These are phyloP conservation scores for Verticillium alfalfae DNA, from an alignment of 2,329 filamentous ascomycete species.

Conservation along the genomic window DNA sequence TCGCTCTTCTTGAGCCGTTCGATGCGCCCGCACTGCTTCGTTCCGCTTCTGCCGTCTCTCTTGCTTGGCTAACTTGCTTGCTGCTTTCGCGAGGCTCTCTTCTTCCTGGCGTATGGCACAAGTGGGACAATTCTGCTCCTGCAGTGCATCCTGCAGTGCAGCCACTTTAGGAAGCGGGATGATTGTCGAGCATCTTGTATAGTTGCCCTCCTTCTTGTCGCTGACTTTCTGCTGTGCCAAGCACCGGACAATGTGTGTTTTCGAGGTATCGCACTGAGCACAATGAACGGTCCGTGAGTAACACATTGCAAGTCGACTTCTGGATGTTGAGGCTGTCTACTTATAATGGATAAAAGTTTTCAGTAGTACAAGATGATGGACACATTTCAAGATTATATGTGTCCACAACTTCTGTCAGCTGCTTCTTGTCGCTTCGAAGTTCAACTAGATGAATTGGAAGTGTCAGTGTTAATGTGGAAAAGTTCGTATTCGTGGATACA, in stretches of 20 bases:
- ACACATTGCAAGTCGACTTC: not conserved
- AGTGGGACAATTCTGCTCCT: not conserved
- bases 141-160: not conserved
- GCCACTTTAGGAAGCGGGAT: not conserved
- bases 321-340: not conserved
- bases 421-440: no score
- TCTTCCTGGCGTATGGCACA: not conserved
- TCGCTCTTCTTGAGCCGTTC: not conserved
- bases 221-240: not conserved
- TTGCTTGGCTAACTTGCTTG: conserved; percentile 9
- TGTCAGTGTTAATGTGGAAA: no score
- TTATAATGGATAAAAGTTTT: no score
- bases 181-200: conserved; percentile 9
- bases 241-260: not conserved
- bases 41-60: conserved; percentile 4
- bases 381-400: no score
- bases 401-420: no score
- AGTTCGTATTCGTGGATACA: no score
- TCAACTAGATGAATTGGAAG: no score
- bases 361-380: no score
- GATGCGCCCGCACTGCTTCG: not conserved
- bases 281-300: not conserved
- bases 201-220: conserved; percentile 9
- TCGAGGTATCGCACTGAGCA: not conserved
- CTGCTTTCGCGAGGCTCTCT: not conserved